Percentiles rank a stretch among this genome's conserved stretches.
Conservation (phyloP, 208 protist genomes). For the Trypanosoma platydactyli region DNA sequence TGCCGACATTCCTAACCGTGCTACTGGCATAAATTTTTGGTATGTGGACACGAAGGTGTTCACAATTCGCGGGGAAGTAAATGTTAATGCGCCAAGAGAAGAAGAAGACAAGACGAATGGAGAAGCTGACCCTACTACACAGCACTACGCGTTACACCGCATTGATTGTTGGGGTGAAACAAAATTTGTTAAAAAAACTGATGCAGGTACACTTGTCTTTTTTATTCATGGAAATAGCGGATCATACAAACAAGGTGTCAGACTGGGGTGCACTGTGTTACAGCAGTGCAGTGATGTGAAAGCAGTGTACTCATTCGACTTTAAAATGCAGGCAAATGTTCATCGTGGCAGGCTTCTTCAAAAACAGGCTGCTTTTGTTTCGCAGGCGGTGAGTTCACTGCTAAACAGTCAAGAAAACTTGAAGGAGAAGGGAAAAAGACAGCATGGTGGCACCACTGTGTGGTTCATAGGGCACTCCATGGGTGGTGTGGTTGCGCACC, state of each 20-base stretch:
- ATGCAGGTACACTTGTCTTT: slow-evolving; percentile 21
- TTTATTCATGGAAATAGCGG: slow-evolving; percentile 61
- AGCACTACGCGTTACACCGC: slow-evolving; percentile 5
- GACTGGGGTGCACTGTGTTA: slow-evolving; percentile 33
- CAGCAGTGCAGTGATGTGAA: not conserved
- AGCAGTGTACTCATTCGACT: slow-evolving; percentile 40
- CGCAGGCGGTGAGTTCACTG: slow-evolving; percentile 33
- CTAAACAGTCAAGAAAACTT: not conserved
- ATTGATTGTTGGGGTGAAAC: slow-evolving; percentile 1
- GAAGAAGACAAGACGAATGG: not conserved
- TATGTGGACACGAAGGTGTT: not conserved
- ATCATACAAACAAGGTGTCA: slow-evolving; percentile 30
- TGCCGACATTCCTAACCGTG: not conserved
- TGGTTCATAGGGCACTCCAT: slow-evolving; percentile 67
- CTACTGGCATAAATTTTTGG: slow-evolving; percentile 5
- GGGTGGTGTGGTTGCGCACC: slow-evolving; percentile 48
- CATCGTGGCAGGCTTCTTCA: slow-evolving; percentile 48
- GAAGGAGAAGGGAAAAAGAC: not conserved
- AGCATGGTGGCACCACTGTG: slow-evolving; percentile 9
- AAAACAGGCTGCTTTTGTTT: slow-evolving; percentile 47
- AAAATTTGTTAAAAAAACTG: not conserved
- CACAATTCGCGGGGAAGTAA: not conserved
- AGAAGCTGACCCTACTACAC: not conserved
- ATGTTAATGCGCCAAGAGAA: not conserved
- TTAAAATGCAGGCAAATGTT: slow-evolving; percentile 47